Base-by-base conservation (phyloP, 441 rosid genomes). In the Croton laevigatus region DNA sequence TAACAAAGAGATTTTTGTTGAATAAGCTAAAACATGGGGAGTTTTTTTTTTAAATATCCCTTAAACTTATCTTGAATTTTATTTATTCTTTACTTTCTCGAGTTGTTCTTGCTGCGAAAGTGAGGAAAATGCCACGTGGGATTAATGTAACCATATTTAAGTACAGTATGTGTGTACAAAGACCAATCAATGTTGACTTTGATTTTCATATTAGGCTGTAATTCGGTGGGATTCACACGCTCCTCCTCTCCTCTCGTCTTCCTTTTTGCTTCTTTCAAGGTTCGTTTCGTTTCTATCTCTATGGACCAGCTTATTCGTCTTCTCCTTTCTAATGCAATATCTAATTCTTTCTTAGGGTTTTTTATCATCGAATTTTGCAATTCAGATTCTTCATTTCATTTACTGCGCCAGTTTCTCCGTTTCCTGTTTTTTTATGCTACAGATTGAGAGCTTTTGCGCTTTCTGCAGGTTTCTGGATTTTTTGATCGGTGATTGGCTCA, bases 181-280 rank as follows among this genome's bases (percentile, higher is more conserved):
- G n/a, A 45, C 45, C 44, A 45, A 8, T 48, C 4, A 46, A 3
- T 42, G 27, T 69, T 69, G 72, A 68, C 48, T 65, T 63, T 6
- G n/a, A 46, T 19, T 62, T 59, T 54, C 32, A 5, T n/a, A 8
- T 23, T 59, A 22, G 53, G 22, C 57, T 70, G 49, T 55, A 60
- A 64, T 46, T 38, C 72, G 48, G 70, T 74, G 70, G 42, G 20
- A 32, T 63, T 70, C 68, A 62, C 84, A 70, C 77, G 81, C 71
- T 69, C 55, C 5, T 8, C 32, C 27, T 36, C 8, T 17, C 13
- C 8, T 16, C 3, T 53, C 27, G n/a, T n/a, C n/a, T n/a, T n/a
- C 62, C 44, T 19, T 22, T 8, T 59, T 36, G 13, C 19, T 32
- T 51, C 49, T 76, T 62, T 2, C 52, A 16, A 23, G 70, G 49